Evolutionary conservation across 2,329 filamentous ascomycete species (phyloP), one percentile per base, ranked within the genome.

Genomic region (Pestalotiopsis sp.): DNA sequence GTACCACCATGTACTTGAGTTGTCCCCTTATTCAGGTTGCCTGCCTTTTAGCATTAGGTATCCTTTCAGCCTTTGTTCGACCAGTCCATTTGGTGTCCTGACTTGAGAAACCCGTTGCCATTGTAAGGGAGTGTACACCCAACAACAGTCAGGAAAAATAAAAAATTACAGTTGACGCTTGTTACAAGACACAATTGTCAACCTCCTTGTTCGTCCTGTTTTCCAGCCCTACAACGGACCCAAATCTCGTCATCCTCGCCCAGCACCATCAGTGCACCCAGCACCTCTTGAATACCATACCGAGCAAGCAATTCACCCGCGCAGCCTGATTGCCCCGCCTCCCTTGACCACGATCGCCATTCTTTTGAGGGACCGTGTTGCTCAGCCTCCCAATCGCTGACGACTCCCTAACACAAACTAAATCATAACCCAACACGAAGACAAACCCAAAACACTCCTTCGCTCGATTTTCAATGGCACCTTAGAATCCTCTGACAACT

Each of bases 371-470:
- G 39, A 31, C 64, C 64, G 31, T 45, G 56, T 60, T 59, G 52
- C 64, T 59, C 64, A 59, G 64, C 64, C 64, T 66, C 64, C 56
- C 58, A 66, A 31, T 66, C 56, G 64, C 64, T 66, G 64, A 66
- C 64, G 64, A 66, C 64, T 25, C 36, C 49, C 57, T 59, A 23
- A 23, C 60, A 27, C n/a, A 64, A n/a, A 52, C 45, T 14, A 64
- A 49, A 38, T 12, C 49, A 45, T 49, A 27, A 23, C 57, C 39
- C 23, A 56, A 23, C 60, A 63, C 60, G 6, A 36, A n/a, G 25
- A 59, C 23, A 59, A 27, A 27, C 57, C 57, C 20, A 27, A 62
- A 36, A 11, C 20, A 36, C 27, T 20, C 59, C n/a, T 12, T 62
- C 59, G 59, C 27, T 62, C 36, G 31, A 12, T 20, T 20, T 36